phyloP scores from a whole-genome alignment of 352 stramenopile species.

The Phytophthora rubi region DNA sequence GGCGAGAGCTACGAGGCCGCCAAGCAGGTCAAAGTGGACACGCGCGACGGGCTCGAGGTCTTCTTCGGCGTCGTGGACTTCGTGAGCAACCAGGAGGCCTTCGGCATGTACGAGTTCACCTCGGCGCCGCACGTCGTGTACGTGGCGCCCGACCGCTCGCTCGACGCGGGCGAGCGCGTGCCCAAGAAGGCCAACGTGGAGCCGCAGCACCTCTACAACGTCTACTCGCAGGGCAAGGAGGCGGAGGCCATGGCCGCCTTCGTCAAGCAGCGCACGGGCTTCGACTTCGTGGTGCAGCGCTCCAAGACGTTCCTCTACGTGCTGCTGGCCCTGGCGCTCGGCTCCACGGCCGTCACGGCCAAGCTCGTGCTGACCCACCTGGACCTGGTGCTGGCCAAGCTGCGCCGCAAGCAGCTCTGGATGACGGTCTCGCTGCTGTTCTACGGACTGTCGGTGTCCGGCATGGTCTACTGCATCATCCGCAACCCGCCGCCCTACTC shows the following conservation, averaged over 20 bases:
- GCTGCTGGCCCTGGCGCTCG: constrained; percentile 40
- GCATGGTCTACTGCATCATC: constrained; percentile 92
- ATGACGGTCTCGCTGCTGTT: constrained; percentile 90
- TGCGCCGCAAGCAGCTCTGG: constrained; percentile 85
- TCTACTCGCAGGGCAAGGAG: constrained; percentile 77
- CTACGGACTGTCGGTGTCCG: constrained; percentile 87
- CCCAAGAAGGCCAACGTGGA: constrained; percentile 63
- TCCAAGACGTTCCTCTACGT: constrained; percentile 79
- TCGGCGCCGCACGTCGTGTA: constrained; percentile 83
- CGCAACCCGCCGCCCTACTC: constrained; percentile 79
- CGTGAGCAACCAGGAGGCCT: constrained; percentile 70
- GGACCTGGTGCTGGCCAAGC: constrained; percentile 70
- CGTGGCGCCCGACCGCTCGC: constrained; percentile 62
- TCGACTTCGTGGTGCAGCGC: constrained; percentile 73
- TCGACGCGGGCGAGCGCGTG: constrained; percentile 55
- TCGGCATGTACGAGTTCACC: constrained; percentile 80
- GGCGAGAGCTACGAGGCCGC: constrained; percentile 67
- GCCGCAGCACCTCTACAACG: constrained; percentile 73
- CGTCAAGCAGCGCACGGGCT: constrained; percentile 84
- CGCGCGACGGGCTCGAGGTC: constrained; percentile 75
- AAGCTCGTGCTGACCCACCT: constrained; percentile 75
- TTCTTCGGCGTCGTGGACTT: constrained; percentile 85
- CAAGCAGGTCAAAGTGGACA: constrained; percentile 78
- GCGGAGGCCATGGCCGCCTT: constrained; percentile 75
- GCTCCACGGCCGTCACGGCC: constrained; percentile 42